Conservation (phyloP, 495 filamentous ascomycete species). For the Penicillium manginii region DNA sequence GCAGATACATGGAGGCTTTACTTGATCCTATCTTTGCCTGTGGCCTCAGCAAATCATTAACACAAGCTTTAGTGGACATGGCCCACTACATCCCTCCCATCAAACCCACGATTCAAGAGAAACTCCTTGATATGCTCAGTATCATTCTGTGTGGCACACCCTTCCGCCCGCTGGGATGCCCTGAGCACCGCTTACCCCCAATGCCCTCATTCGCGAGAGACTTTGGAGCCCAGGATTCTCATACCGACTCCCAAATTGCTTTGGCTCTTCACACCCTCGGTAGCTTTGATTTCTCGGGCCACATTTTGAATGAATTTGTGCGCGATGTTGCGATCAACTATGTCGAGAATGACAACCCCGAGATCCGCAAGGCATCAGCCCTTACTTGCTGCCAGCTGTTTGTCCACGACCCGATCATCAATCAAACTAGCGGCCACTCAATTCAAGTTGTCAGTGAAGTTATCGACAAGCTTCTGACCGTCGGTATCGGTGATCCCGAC, state of each 20-base stretch:
- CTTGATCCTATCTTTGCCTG: slow-evolving; percentile 97
- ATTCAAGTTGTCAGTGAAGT: slow-evolving; percentile 97
- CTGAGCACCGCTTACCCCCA: slow-evolving; percentile 64
- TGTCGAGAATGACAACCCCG: slow-evolving; percentile 91
- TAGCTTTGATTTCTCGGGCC: slow-evolving; percentile 94
- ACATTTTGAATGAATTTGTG: slow-evolving; percentile 96
- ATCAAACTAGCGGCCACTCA: slow-evolving; percentile 94
- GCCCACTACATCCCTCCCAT: slow-evolving; percentile 97
- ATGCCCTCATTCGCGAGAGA: slow-evolving; percentile 85
- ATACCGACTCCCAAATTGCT: slow-evolving; percentile 86
- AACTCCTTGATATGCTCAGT: slow-evolving; percentile 91
- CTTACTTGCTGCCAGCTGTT: slow-evolving; percentile 98
- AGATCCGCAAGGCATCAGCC: slow-evolving; percentile 91
- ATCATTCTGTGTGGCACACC: slow-evolving; percentile 88
- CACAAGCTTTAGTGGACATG: slow-evolving; percentile 95
- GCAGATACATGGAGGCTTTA: slow-evolving; percentile 95
- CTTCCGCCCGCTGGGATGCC: slow-evolving; percentile 89
- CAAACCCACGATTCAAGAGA: slow-evolving; percentile 88
- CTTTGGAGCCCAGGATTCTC: slow-evolving; percentile 66
- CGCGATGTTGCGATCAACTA: slow-evolving; percentile 98
- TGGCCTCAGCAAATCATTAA: slow-evolving; percentile 87
- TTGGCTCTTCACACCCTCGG: slow-evolving; percentile 90
- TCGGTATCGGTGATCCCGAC: slow-evolving; percentile 90
- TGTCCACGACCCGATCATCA: slow-evolving; percentile 93
- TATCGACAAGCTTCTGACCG: slow-evolving; percentile 92